phyloP scores from a whole-genome alignment of 2,329 filamentous ascomycete species.

The Xylariaceae sp. region DNA sequence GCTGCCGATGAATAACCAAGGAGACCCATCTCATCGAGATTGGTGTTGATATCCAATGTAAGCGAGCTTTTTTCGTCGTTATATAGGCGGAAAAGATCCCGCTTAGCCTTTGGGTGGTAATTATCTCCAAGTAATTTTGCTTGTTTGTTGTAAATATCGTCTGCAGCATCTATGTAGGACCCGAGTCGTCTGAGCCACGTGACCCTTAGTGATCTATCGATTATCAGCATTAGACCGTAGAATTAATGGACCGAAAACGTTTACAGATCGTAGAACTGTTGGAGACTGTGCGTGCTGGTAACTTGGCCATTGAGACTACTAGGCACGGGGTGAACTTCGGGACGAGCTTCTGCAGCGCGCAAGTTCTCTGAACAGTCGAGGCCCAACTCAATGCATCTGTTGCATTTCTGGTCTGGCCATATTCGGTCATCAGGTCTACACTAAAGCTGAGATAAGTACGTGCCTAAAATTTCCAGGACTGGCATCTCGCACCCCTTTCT shows the following conservation, averaged over 20 bases:
- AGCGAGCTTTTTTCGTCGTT: neutral
- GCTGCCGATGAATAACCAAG: no score
- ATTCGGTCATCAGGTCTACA: conserved; percentile 5
- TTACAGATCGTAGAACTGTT: neutral
- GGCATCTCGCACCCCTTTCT: conserved; percentile 8
- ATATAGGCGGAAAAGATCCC: neutral
- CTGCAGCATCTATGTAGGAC: neutral
- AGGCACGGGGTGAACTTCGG: neutral
- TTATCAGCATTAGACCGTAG: neutral
- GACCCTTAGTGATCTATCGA: conserved; percentile 2
- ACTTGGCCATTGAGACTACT: neutral
- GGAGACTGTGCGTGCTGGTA: neutral
- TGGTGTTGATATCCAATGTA: no score
- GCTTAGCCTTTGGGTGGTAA: no score
- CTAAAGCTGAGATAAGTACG: neutral
- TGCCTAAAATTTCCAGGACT: neutral
- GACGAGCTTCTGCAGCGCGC: conserved; percentile 1
- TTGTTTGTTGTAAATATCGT: neutral
- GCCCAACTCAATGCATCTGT: conserved; percentile 5
- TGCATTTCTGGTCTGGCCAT: conserved; percentile 13
- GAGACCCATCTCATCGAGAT: no score
- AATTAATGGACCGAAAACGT: neutral
- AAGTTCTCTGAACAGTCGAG: conserved; percentile 17
- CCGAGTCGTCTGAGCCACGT: conserved; percentile 8
- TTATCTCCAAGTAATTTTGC: neutral